Percentiles rank a stretch among this genome's conserved stretches.
phyloP scores from a whole-genome alignment of 352 stramenopile genomes.

The Phytopythium chamaehyphon region DNA sequence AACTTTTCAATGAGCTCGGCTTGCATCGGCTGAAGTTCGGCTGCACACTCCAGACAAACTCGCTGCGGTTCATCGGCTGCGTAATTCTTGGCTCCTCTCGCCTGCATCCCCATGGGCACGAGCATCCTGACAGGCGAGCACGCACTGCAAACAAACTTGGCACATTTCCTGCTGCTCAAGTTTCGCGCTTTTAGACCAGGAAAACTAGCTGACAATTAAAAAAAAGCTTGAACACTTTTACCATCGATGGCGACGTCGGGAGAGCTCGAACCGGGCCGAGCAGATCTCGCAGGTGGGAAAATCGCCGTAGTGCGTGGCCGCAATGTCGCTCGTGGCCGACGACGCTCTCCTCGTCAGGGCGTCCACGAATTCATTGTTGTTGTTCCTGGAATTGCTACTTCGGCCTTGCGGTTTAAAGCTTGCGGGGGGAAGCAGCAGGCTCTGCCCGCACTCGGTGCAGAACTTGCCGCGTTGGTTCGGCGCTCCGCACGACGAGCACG shows the following conservation, averaged over 20 bases:
- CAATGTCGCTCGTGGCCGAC: not conserved
- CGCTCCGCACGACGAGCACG: conserved; percentile 1
- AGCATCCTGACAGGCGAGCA: conserved; percentile 57
- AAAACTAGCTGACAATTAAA: not conserved
- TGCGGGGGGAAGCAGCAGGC: not conserved
- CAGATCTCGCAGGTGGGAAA: conserved; percentile 70
- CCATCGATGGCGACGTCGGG: conserved; percentile 61
- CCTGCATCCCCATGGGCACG: conserved; percentile 47
- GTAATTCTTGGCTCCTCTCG: conserved; percentile 43
- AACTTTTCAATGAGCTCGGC: conserved; percentile 39
- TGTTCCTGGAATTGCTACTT: too few relatives aligned
- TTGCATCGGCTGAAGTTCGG: conserved; percentile 40
- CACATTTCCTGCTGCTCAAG: conserved; percentile 42
- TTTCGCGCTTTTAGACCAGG: not conserved
- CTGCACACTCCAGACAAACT: conserved; percentile 49
- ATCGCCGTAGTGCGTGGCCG: conserved; percentile 30
- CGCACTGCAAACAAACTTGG: conserved; percentile 42
- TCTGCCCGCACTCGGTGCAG: conserved; percentile 5
- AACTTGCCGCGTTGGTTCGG: conserved; percentile 1
- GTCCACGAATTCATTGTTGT: too few relatives aligned
- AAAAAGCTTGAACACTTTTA: too few relatives aligned
- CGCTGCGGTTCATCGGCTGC: conserved; percentile 50
- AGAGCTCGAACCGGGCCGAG: conserved; percentile 51
- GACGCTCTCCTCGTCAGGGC: not conserved
- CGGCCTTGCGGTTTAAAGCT: too few relatives aligned